phyloP scores from a whole-genome alignment of 2,329 filamentous ascomycete species.

The Xylariaceae sp. region DNA sequence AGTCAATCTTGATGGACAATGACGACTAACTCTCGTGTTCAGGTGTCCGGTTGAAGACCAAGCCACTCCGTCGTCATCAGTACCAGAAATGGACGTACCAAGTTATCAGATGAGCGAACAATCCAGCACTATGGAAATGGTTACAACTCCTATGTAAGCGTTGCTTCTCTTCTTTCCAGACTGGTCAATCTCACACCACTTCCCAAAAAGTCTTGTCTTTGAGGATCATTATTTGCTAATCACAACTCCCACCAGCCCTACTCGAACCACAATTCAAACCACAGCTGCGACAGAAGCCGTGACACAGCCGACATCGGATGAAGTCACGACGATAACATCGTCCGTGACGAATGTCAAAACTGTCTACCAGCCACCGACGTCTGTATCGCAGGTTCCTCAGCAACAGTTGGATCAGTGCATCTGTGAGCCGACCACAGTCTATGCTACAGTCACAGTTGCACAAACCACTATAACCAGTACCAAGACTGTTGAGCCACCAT shows the following conservation, averaged over 20 bases:
- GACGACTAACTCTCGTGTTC: no score
- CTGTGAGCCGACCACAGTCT: conserved; percentile 26
- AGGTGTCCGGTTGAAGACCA: background rate
- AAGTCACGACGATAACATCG: conserved; percentile 16
- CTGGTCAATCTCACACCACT: background rate
- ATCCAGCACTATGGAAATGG: conserved; percentile 19
- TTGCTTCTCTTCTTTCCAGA: conserved; percentile 1
- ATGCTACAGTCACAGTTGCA: conserved; percentile 20
- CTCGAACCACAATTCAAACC: background rate
- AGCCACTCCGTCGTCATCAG: conserved; percentile 16
- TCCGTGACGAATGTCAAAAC: conserved; percentile 14
- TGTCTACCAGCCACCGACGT: conserved; percentile 7
- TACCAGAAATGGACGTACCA: conserved; percentile 19
- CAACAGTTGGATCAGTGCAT: conserved; percentile 8
- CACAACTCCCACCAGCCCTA: conserved; percentile 1
- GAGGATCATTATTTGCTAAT: conserved; percentile 12
- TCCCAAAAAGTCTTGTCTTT: no score
- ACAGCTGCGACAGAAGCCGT: background rate
- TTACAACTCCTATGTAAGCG: conserved; percentile 22
- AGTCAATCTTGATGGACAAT: no score
- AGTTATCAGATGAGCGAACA: conserved; percentile 26
- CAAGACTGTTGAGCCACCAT: conserved; percentile 26
- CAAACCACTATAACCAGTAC: conserved; percentile 20
- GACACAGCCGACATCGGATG: background rate
- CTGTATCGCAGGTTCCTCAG: conserved; percentile 1